Evolutionary conservation across 306 rosid species (phyloP).

Genomic region (Lupinus albus): DNA sequence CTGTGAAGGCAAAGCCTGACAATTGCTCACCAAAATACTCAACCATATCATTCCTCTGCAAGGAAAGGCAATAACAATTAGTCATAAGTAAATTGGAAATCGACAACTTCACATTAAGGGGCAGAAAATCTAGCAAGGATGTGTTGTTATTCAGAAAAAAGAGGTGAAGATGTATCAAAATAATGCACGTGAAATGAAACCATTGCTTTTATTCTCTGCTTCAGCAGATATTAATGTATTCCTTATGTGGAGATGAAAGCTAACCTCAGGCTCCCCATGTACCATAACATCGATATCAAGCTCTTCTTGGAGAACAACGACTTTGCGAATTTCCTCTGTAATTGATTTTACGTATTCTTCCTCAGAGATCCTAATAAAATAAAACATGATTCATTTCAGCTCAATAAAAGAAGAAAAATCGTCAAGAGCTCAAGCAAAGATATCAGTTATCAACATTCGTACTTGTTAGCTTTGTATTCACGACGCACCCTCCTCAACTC

Average conservation of each 20-base stretch:
- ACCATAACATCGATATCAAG: slow-evolving; percentile 89
- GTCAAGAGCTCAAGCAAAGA: slow-evolving; percentile 28
- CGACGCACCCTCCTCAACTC: slow-evolving; percentile 90
- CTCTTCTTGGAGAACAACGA: slow-evolving; percentile 79
- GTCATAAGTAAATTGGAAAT: slow-evolving; percentile 8
- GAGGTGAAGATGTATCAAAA: background rate
- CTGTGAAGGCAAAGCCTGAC: slow-evolving; percentile 83
- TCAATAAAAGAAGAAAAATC: slow-evolving; percentile 11
- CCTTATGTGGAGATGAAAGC: slow-evolving; percentile 36
- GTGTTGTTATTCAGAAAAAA: slow-evolving; percentile 1
- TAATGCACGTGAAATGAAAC: background rate
- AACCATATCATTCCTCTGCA: slow-evolving; percentile 92
- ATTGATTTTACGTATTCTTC: slow-evolving; percentile 71
- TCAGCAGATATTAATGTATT: background rate
- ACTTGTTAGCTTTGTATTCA: slow-evolving; percentile 85
- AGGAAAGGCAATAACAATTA: slow-evolving; percentile 39
- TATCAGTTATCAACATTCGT: slow-evolving; percentile 39
- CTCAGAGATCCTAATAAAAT: slow-evolving; percentile 69
- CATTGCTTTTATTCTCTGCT: slow-evolving; percentile 15
- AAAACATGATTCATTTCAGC: slow-evolving; percentile 28
- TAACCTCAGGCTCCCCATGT: slow-evolving; percentile 92
- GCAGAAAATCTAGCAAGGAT: background rate
- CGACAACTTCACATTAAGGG: background rate
- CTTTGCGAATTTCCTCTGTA: slow-evolving; percentile 72
- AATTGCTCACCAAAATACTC: slow-evolving; percentile 92